phyloP scores from a whole-genome alignment of 2,329 filamentous ascomycete species.

The Neopestalotiopsis rosae region DNA sequence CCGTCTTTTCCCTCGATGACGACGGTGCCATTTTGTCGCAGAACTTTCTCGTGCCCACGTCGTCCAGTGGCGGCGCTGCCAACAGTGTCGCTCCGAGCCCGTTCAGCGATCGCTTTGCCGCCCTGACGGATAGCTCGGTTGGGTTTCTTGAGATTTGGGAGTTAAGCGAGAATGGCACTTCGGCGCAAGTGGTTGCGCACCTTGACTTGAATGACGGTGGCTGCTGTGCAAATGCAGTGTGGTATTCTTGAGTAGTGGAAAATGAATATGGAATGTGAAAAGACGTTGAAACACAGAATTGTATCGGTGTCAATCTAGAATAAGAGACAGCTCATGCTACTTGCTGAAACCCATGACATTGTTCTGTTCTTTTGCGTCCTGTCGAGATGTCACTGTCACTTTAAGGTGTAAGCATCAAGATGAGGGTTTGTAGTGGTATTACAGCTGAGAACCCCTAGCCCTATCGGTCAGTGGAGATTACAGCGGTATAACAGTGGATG shows the following conservation, averaged over 20 bases:
- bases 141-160: conserved; percentile 43
- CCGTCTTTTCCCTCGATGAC: conserved; percentile 34
- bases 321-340: too few relatives aligned
- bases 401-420: too few relatives aligned
- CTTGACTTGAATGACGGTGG: conserved; percentile 30
- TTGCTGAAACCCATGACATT: too few relatives aligned
- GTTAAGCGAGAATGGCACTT: conserved; percentile 25
- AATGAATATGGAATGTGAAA: too few relatives aligned
- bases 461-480: too few relatives aligned
- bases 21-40: conserved; percentile 35
- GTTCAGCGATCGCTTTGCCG: conserved; percentile 39
- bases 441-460: too few relatives aligned
- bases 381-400: too few relatives aligned
- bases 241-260: conserved; percentile 19
- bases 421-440: too few relatives aligned
- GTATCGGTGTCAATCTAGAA: too few relatives aligned
- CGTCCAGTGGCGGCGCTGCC: conserved; percentile 39
- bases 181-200: conserved; percentile 24
- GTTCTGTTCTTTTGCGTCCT: too few relatives aligned
- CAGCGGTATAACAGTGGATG: too few relatives aligned
- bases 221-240: conserved; percentile 35
- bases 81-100: conserved; percentile 39
- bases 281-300: too few relatives aligned
- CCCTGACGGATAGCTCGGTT: conserved; percentile 39
- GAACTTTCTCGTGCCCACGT: conserved; percentile 36